Evolutionary conservation across 352 stramenopile genomes (phyloP), one percentile per base, ranked within the genome.

Genomic region (Globisporangium heterothallicum): DNA sequence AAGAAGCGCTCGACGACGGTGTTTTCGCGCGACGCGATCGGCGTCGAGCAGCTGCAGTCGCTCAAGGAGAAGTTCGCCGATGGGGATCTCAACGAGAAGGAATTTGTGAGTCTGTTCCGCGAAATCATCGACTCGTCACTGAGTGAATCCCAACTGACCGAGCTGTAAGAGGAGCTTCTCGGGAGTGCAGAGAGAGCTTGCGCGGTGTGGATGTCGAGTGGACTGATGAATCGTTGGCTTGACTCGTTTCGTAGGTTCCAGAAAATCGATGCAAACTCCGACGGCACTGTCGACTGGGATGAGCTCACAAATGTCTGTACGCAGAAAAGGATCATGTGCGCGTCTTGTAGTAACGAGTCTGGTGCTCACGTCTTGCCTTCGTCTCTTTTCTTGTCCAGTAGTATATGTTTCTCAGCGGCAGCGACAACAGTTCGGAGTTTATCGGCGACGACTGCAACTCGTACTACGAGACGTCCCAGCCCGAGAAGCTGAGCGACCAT

Each of bases 251-350:
- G 18, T 42, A 91, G 80, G 24, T 92, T 92, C 53, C 79, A 88
- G 60, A 94, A 95, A 66, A 93, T 96, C 43, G 86, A 95, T 46
- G 84, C 82, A 5, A 93, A 94, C 64, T 90, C 72, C 7, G 77
- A 92, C 53, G 86, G 86, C 14, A 89, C 76, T 1, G 83, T 96
- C 21, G 84, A 93, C 56, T 96, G 86, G 86, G 86, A 95, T 54
- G 86, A 96, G 56, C 82, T 96, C 40, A 96, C 86, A 3, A 92
- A 89, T 56, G 79, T 88, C 59, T 53, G 53, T 53, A n/a, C n/a
- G n/a, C n/a, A n/a, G n/a, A n/a, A n/a, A n/a, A n/a, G n/a, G n/a
- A n/a, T n/a, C n/a, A 30, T 30, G 42, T 29, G 22, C 21, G 3
- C 21, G 5, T 25, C 30, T 36, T 4, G 18, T 36, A 12, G 25